Base-by-base conservation (phyloP, 768 basidiomycete genomes). In the Tricholomella constricta region DNA sequence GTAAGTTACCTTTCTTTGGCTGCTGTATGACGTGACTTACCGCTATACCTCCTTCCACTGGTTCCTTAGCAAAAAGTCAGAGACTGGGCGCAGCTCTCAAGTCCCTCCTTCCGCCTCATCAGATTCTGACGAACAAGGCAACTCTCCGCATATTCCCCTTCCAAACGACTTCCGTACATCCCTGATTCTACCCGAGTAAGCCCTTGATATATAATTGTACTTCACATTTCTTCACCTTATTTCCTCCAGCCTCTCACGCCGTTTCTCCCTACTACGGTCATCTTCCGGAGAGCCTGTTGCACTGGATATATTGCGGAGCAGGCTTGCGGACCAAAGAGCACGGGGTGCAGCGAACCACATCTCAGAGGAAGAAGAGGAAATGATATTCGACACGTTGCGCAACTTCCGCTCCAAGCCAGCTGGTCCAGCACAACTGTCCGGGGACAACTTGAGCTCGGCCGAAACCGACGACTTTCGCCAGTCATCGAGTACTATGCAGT, bases 141-240 rank as follows among this genome's bases (percentile, higher is more conserved):
- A 66, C 43, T 72, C 84, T 2, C 82, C 80, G 44, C 76, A 80
- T 58, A 77, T 93, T 15, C 86, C 88, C 48, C 80, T 86, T 8
- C 72, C 78, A 38, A 83, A 80, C 74, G 84, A 91, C 70, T 94
- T 94, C 74, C 87, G 91, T 63, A 91, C 91, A 26, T 91, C 90
- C 54, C 80, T 88, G 65, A 91, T 94, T 62, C 72, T 94, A 44
- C 89, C 89, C 67, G 89, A 88, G 91, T 94, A 71, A 74, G 88
- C 76, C 36, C 56, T 25, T 12, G 48, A 25, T 47, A 59, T 43
- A 19, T 60, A 51, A 43, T 55, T 45, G 54, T 44, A 47, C 47
- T 32, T 14, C 55, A 51, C 29, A 37, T 44, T n/a, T 48, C 43
- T 19, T 50, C 46, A 59, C 42, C 55, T 52, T 55, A 63, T 59